Conservation (phyloP, 208 protist species). For the Leishmania tropica region DNA sequence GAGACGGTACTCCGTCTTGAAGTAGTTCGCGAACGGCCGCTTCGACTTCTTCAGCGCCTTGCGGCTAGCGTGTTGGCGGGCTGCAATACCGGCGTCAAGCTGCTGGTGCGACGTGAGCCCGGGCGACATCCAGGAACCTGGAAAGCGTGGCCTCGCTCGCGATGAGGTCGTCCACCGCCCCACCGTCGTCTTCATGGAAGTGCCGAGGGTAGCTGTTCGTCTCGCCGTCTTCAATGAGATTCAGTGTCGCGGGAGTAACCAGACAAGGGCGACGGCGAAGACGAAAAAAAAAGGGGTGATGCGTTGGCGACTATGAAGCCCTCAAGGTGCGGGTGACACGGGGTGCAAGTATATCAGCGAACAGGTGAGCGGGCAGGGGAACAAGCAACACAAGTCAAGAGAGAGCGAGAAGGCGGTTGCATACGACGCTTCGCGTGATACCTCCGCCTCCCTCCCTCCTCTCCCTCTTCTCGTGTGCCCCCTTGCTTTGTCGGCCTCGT, state of each 20-base stretch:
- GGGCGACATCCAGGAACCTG: conserved; percentile 57
- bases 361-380: neutral
- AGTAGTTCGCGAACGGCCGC: conserved; percentile 81
- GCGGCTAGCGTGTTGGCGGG: conserved; percentile 66
- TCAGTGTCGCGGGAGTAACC: neutral
- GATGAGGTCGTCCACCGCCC: conserved; percentile 18
- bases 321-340: neutral
- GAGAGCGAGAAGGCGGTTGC: neutral
- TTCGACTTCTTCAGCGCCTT: conserved; percentile 77
- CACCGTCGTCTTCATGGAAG: conserved; percentile 27
- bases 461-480: neutral
- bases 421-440: neutral
- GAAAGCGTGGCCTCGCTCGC: conserved; percentile 31
- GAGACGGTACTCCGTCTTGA: conserved; percentile 61
- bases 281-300: neutral
- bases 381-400: neutral
- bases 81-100: conserved; percentile 77
- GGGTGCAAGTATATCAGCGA: neutral
- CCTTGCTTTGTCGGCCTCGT: neutral
- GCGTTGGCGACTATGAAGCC: neutral
- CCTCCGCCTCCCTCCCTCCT: neutral
- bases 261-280: neutral
- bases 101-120: conserved; percentile 73
- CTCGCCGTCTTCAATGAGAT: neutral
- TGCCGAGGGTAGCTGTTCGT: neutral